Evolutionary conservation across 805 yeast species (phyloP).

Genomic region (Lachancea quebecensis): DNA sequence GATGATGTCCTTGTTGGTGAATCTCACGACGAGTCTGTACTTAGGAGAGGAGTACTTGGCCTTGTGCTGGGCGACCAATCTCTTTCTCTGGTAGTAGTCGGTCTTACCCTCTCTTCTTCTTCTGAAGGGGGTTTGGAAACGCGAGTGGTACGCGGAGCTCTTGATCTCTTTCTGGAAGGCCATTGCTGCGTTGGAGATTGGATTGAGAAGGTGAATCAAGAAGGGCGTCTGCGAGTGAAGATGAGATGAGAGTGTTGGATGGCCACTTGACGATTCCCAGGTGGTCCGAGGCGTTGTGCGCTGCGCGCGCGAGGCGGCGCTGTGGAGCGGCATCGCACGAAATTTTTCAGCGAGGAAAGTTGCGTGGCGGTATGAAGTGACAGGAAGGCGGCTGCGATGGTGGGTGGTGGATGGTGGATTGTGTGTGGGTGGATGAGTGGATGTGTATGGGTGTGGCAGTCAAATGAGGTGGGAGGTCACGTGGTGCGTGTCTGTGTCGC

Average conservation of each 20-base stretch:
- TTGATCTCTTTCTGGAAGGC: slow-evolving; percentile 66
- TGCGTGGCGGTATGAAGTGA: too few species aligned
- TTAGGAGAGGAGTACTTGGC: slow-evolving; percentile 99
- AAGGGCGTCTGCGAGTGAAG: neutral
- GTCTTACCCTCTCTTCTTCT: slow-evolving; percentile 99
- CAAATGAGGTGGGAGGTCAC: too few species aligned
- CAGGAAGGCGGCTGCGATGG: too few species aligned
- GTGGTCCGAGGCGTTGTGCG: neutral
- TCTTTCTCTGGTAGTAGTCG: slow-evolving; percentile 99
- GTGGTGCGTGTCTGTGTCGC: too few species aligned
- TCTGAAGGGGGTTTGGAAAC: slow-evolving; percentile 99
- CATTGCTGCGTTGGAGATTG: slow-evolving; percentile 37
- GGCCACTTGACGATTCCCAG: neutral
- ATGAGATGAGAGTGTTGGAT: neutral
- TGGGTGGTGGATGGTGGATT: too few species aligned
- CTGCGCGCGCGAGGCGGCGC: too few species aligned
- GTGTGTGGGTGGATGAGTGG: too few species aligned
- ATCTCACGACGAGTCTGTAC: slow-evolving; percentile 98
- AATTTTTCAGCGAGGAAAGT: too few species aligned
- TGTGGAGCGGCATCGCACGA: too few species aligned
- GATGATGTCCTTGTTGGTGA: slow-evolving; percentile 99
- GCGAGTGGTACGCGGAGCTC: slow-evolving; percentile 94
- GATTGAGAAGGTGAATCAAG: neutral
- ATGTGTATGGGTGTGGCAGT: too few species aligned
- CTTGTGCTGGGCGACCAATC: slow-evolving; percentile 99